A percentile compares a stretch with the other conserved stretches of the same genome.
Conservation (phyloP, 495 filamentous ascomycete species). For the Clohesyomyces aquaticus region DNA sequence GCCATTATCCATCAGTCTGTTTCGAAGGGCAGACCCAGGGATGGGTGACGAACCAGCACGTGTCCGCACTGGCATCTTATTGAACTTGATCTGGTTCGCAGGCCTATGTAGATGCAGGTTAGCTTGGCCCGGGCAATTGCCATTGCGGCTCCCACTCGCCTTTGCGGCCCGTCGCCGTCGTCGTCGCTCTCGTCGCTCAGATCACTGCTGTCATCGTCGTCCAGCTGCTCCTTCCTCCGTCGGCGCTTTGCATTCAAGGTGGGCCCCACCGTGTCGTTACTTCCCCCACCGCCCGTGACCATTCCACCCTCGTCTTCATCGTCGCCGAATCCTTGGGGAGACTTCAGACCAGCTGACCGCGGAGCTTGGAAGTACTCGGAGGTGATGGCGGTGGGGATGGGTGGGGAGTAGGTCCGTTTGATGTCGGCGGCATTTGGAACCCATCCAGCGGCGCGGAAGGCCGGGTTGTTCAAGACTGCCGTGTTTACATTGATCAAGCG, state of each 20-base stretch:
- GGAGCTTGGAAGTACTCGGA: conserved; percentile 92
- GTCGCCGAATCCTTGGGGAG: conserved; percentile 64
- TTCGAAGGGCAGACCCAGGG: conserved; percentile 52
- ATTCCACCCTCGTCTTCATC: conserved; percentile 82
- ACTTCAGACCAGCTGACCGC: conserved; percentile 53
- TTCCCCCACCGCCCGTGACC: conserved; percentile 75
- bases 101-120: conserved; percentile 47
- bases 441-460: conserved; percentile 96
- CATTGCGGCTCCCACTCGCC: neutral
- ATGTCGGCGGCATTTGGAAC: conserved; percentile 72
- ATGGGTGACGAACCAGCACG: conserved; percentile 88
- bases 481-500: conserved; percentile 92
- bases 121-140: neutral
- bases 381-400: conserved; percentile 85
- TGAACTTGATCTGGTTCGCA: conserved; percentile 86
- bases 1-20: conserved; percentile 40
- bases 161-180: conserved; percentile 63
- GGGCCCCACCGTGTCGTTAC: conserved; percentile 71
- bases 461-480: conserved; percentile 86
- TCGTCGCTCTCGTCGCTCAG: conserved; percentile 96
- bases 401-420: conserved; percentile 92
- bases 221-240: conserved; percentile 71
- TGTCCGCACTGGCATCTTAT: conserved; percentile 87
- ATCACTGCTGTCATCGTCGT: conserved; percentile 97
- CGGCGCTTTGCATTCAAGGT: conserved; percentile 55